Conservation (phyloP, 2,329 filamentous ascomycete genomes). For the Corynespora cassiicola region DNA sequence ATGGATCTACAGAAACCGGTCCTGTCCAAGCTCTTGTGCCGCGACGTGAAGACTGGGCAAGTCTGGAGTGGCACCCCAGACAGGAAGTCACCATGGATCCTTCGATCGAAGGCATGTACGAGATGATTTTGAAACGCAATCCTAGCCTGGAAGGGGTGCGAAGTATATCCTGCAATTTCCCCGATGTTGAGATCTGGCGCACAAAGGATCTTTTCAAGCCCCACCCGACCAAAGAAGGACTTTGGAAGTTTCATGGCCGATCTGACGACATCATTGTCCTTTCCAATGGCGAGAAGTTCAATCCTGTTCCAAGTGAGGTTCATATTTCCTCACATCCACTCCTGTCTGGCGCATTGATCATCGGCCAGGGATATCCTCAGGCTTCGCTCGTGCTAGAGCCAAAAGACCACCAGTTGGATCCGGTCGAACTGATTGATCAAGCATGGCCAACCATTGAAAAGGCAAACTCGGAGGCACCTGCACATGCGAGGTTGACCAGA, state of each 20-base stretch:
- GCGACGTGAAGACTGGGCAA: conserved; percentile 15
- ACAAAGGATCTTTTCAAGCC: conserved; percentile 23
- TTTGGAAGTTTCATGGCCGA: conserved; percentile 22
- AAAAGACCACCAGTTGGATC: conserved; percentile 11
- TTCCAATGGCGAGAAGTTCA: conserved; percentile 24
- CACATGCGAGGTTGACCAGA: conserved; percentile 52
- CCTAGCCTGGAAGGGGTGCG: conserved; percentile 6
- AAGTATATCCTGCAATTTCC: conserved; percentile 18
- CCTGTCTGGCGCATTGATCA: conserved; percentile 35
- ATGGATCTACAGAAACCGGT: conserved; percentile 21
- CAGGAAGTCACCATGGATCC: conserved; percentile 18
- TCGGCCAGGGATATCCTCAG: conserved; percentile 35
- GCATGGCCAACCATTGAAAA: conserved; percentile 54
- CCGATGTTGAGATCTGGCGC: conserved; percentile 15
- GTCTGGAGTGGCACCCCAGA: conserved; percentile 19
- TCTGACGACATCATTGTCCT: conserved; percentile 23
- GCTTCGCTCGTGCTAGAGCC: conserved; percentile 39
- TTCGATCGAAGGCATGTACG: conserved; percentile 14
- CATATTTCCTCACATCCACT: conserved; percentile 27
- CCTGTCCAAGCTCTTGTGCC: conserved; percentile 11
- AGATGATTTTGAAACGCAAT: conserved; percentile 16
- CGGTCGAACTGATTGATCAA: conserved; percentile 45
- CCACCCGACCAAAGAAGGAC: conserved; percentile 15
- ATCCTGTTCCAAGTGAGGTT: conserved; percentile 23
- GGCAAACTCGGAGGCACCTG: conserved; percentile 50